Conservation (phyloP, 1,284 basidiomycete genomes). For the Cystobasidium sp. region DNA sequence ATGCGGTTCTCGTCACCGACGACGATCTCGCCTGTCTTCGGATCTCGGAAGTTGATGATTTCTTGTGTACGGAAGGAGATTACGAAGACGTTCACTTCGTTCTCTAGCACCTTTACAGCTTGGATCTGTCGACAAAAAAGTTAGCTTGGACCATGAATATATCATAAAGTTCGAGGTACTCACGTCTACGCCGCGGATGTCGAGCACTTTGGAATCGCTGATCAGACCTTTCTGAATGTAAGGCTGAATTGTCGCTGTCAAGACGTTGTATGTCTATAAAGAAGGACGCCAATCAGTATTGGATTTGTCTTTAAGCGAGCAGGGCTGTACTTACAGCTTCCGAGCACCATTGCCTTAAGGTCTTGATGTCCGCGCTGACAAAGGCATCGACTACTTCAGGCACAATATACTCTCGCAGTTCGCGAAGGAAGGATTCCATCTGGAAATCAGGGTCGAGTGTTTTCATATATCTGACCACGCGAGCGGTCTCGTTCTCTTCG, state of each 20-base stretch:
- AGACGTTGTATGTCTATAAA: conserved; percentile 80
- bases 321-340: conserved; percentile 75
- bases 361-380: conserved; percentile 81
- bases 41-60: conserved; percentile 86
- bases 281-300: conserved; percentile 54
- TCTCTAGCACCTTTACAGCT: conserved; percentile 83
- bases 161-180: conserved; percentile 52
- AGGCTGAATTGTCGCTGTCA: conserved; percentile 96
- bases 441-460: conserved; percentile 83
- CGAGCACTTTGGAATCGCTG: conserved; percentile 87
- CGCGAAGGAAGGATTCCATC: conserved; percentile 83
- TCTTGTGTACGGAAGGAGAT: conserved; percentile 94
- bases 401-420: conserved; percentile 94
- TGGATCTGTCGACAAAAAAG: conserved; percentile 63
- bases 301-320: background rate
- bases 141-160: background rate
- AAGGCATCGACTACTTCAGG: conserved; percentile 98
- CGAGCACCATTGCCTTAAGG: conserved; percentile 87
- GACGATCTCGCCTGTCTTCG: conserved; percentile 79
- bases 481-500: conserved; percentile 96
- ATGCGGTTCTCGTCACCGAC: conserved; percentile 88
- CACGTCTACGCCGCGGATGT: conserved; percentile 93
- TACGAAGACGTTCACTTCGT: conserved; percentile 87
- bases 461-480: conserved; percentile 86
- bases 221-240: conserved; percentile 87